phyloP scores from a whole-genome alignment of 2,329 filamentous ascomycete genomes.

The Alternaria solani region DNA sequence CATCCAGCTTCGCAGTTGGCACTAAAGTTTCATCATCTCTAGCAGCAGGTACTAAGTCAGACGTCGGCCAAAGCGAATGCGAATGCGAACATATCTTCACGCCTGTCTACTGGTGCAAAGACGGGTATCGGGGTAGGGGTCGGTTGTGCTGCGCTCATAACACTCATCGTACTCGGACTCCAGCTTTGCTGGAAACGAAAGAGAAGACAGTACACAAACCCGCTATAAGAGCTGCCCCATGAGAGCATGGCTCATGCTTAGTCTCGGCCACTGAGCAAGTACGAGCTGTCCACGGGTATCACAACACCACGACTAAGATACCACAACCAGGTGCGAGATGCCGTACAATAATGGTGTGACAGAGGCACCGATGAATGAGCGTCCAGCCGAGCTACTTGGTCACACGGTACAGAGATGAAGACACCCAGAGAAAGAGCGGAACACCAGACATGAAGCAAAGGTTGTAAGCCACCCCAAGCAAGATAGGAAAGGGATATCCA shows the following conservation, averaged over 20 bases:
- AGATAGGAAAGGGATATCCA: background rate
- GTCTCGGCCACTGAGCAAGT: slow-evolving; percentile 4
- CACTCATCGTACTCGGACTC: slow-evolving; percentile 74
- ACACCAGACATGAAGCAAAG: background rate
- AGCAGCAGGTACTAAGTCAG: background rate
- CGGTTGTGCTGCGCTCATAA: slow-evolving; percentile 28
- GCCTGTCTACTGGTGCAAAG: slow-evolving; percentile 32
- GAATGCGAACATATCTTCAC: slow-evolving; percentile 7
- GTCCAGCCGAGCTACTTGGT: slow-evolving; percentile 15
- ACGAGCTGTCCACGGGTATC: slow-evolving; percentile 27
- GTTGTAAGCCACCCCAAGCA: background rate
- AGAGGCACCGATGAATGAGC: slow-evolving; percentile 22
- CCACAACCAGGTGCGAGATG: slow-evolving; percentile 27
- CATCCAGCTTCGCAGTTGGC: background rate
- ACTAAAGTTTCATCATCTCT: background rate
- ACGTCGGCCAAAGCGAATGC: background rate
- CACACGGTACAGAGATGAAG: background rate
- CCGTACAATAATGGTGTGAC: slow-evolving; percentile 8
- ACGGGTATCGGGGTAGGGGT: slow-evolving; percentile 30
- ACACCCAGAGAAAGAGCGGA: background rate
- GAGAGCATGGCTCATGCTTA: background rate
- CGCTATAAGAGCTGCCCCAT: background rate
- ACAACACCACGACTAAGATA: slow-evolving; percentile 19
- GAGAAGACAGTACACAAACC: slow-evolving; percentile 7
- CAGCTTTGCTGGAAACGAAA: slow-evolving; percentile 30